Percentiles rank a stretch among this genome's conserved stretches.
Evolutionary conservation across 75 land plant genomes (phyloP).

Genomic region (Sequoia sempervirens): DNA sequence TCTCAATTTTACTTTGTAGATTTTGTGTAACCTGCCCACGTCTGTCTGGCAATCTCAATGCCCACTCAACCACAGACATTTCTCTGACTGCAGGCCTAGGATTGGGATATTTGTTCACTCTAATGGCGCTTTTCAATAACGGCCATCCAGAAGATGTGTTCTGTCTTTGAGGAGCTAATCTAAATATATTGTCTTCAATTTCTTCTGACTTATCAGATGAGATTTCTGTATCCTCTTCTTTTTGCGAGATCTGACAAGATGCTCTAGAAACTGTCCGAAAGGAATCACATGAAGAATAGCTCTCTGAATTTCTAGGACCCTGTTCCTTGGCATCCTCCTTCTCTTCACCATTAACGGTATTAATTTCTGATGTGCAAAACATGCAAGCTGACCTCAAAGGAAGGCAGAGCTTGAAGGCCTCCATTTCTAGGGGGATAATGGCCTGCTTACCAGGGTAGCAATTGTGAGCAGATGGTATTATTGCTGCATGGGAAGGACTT

Average conservation of each 20-base stretch:
- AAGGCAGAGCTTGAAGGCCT: slow-evolving; percentile 1
- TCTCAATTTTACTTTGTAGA: neutral
- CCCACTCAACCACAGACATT: slow-evolving; percentile 57
- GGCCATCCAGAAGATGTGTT: slow-evolving; percentile 50
- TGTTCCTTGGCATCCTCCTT: neutral
- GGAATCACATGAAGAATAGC: slow-evolving; percentile 9
- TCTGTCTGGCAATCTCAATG: slow-evolving; percentile 36
- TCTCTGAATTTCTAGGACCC: slow-evolving; percentile 2
- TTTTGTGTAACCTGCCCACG: neutral
- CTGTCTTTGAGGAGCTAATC: slow-evolving; percentile 2
- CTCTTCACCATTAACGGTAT: neutral
- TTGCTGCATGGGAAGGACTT: neutral
- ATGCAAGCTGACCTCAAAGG: slow-evolving; percentile 6
- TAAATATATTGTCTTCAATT: neutral
- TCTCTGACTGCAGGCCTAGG: slow-evolving; percentile 31
- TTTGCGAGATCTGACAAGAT: slow-evolving; percentile 4
- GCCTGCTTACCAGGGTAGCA: slow-evolving; percentile 7
- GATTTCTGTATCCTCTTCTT: slow-evolving; percentile 2
- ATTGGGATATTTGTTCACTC: neutral
- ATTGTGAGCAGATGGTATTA: neutral
- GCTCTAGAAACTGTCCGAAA: slow-evolving; percentile 10
- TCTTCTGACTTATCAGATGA: slow-evolving; percentile 7
- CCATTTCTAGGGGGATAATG: slow-evolving; percentile 7
- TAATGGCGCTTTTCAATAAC: slow-evolving; percentile 23
- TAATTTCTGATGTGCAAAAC: neutral